phyloP scores from a whole-genome alignment of 2,329 filamentous ascomycete species.

The Mycosphaerella sp. region DNA sequence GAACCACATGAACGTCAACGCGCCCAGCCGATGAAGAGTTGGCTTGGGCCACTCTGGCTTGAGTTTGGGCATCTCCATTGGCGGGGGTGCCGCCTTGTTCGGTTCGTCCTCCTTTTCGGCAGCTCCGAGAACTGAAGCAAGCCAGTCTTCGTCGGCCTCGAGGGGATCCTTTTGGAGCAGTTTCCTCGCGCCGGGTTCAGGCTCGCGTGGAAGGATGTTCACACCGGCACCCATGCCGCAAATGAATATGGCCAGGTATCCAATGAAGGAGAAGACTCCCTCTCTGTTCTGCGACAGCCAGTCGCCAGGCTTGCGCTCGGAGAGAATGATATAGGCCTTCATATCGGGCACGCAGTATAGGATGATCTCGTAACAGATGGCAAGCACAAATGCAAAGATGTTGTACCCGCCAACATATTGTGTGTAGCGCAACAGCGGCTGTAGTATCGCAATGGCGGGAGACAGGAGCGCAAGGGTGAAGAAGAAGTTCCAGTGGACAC shows the following conservation, averaged over 20 bases:
- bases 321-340: slow-evolving; percentile 74
- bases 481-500: slow-evolving; percentile 99
- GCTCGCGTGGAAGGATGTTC: slow-evolving; percentile 60
- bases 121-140: slow-evolving; percentile 31
- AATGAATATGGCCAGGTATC: slow-evolving; percentile 92
- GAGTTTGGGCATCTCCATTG: slow-evolving; percentile 18
- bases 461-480: slow-evolving; percentile 87
- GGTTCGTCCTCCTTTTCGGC: slow-evolving; percentile 13
- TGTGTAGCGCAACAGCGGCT: slow-evolving; percentile 61
- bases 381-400: slow-evolving; percentile 62
- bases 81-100: slow-evolving; percentile 12
- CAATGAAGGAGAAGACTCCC: slow-evolving; percentile 88
- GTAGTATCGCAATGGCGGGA: slow-evolving; percentile 79
- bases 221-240: slow-evolving; percentile 79
- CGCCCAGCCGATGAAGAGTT: slow-evolving; percentile 47
- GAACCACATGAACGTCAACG: slow-evolving; percentile 62
- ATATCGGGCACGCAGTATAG: slow-evolving; percentile 67
- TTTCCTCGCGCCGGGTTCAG: slow-evolving; percentile 21
- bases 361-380: slow-evolving; percentile 63
- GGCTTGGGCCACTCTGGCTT: slow-evolving; percentile 26
- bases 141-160: slow-evolving; percentile 35
- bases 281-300: slow-evolving; percentile 87
- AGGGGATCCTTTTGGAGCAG: slow-evolving; percentile 22
- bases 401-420: slow-evolving; percentile 60
- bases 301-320: slow-evolving; percentile 59